phyloP scores from a whole-genome alignment of 1,284 basidiomycete genomes.

The Sporisorium iseilematis-ciliati region DNA sequence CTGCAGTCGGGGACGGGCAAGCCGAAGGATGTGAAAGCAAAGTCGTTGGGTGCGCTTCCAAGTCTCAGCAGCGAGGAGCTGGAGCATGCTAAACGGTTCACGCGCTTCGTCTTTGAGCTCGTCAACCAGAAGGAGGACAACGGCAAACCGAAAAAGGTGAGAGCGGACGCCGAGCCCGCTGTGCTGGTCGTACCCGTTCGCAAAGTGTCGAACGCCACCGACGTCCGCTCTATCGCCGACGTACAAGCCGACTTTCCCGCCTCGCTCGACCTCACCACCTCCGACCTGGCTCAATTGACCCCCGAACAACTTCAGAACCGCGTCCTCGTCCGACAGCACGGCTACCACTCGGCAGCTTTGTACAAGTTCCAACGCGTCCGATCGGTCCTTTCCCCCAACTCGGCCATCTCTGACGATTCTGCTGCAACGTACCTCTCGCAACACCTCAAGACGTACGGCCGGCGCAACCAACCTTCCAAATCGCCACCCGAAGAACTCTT shows the following conservation, averaged over 20 bases:
- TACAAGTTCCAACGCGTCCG: conserved; percentile 15
- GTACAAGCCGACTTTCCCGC: conserved; percentile 16
- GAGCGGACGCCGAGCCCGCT: conserved; percentile 13
- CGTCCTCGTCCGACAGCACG: conserved; percentile 21
- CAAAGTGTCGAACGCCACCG: background rate
- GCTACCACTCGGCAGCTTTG: conserved; percentile 18
- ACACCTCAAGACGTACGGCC: conserved; percentile 24
- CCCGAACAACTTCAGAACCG: conserved; percentile 3
- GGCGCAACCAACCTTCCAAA: background rate
- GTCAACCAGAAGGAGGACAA: conserved; percentile 10
- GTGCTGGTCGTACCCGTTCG: conserved; percentile 29
- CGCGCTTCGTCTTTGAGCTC: conserved; percentile 17
- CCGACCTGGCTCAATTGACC: background rate
- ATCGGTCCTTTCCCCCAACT: conserved; percentile 12
- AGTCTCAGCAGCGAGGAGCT: background rate
- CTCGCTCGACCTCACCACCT: background rate
- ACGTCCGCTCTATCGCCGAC: conserved; percentile 6
- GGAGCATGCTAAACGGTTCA: conserved; percentile 15
- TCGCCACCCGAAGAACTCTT: background rate
- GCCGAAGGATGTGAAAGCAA: conserved; percentile 11
- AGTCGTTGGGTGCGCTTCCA: conserved; percentile 1
- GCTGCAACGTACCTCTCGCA: conserved; percentile 16
- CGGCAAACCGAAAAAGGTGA: background rate
- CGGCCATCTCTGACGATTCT: background rate
- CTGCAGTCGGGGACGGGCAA: background rate